Evolutionary conservation across 140 eudicot species (phyloP).

Genomic region (Senecio squalidus): DNA sequence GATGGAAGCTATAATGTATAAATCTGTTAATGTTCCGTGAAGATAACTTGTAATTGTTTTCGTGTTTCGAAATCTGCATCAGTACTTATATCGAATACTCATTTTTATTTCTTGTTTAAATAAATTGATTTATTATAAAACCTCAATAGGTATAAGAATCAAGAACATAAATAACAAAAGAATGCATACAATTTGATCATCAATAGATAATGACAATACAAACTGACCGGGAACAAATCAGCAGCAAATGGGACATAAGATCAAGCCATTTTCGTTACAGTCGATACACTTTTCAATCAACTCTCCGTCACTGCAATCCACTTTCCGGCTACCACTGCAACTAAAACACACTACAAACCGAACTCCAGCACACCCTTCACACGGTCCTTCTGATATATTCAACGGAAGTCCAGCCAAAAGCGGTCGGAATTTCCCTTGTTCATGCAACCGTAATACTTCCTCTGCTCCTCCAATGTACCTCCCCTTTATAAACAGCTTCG

Average conservation of each 20-base stretch:
- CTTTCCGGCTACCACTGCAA: conserved; percentile 72
- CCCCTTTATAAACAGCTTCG: conserved; percentile 83
- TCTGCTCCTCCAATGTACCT: conserved; percentile 95
- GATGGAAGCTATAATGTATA: conserved; percentile 13
- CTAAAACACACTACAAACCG: conserved; percentile 64
- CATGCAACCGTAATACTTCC: conserved; percentile 63
- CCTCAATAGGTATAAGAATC: conserved; percentile 8
- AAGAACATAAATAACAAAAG: conserved; percentile 16
- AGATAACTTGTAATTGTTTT: background rate
- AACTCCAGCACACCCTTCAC: conserved; percentile 69
- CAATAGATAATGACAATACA: conserved; percentile 25
- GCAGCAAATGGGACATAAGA: conserved; percentile 84
- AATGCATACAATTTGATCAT: conserved; percentile 20
- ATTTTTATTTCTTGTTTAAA: too few species aligned
- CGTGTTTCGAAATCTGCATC: too few species aligned
- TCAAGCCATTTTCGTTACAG: conserved; percentile 88
- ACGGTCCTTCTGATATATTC: conserved; percentile 34
- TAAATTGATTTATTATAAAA: background rate
- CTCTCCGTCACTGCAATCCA: conserved; percentile 34
- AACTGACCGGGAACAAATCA: conserved; percentile 17
- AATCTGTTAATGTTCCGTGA: conserved; percentile 6
- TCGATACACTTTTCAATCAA: conserved; percentile 38
- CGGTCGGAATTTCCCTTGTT: conserved; percentile 69
- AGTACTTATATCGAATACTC: too few species aligned
- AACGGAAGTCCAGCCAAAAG: conserved; percentile 60